phyloP scores from a whole-genome alignment of 2,329 filamentous ascomycete genomes.

The Ploettnerulaceae sp. region DNA sequence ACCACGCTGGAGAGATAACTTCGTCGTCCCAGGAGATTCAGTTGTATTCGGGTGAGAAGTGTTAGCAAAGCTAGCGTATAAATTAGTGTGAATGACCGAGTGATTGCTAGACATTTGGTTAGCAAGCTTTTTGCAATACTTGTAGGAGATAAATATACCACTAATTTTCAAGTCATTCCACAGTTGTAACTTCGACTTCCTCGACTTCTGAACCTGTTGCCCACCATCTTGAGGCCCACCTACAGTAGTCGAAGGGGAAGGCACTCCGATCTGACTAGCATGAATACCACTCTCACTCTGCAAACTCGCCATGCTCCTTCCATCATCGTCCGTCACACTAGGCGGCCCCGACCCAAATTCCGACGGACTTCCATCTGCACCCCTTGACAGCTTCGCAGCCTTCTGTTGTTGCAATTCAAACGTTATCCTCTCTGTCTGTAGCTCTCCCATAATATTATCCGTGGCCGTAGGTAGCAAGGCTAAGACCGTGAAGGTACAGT shows the following conservation, averaged over 20 bases:
- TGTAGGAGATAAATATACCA: conserved; percentile 51
- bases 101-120: conserved; percentile 59
- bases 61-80: conserved; percentile 88
- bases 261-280: conserved; percentile 67
- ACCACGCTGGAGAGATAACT: conserved; percentile 97
- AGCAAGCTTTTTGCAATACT: not conserved
- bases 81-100: conserved; percentile 82
- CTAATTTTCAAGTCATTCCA: conserved; percentile 98
- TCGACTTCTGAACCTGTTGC: conserved; percentile 46
- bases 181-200: conserved; percentile 82
- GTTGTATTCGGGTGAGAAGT: conserved; percentile 88
- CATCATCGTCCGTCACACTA: conserved; percentile 78
- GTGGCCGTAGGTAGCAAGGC: conserved; percentile 89
- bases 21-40: conserved; percentile 90
- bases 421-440: conserved; percentile 89
- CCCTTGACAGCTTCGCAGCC: conserved; percentile 61
- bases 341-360: conserved; percentile 41
- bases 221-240: conserved; percentile 40
- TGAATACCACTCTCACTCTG: conserved; percentile 81
- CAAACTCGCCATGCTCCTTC: conserved; percentile 67
- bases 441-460: conserved; percentile 77
- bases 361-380: conserved; percentile 44
- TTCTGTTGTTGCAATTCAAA: conserved; percentile 94
- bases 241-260: conserved; percentile 42
- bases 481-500: conserved; percentile 97